A percentile compares a stretch with the other conserved stretches of the same genome.
These are phyloP conservation scores for Pinus tabuliformis DNA, from an alignment of 75 land plant genomes.

Conservation along the genomic window DNA sequence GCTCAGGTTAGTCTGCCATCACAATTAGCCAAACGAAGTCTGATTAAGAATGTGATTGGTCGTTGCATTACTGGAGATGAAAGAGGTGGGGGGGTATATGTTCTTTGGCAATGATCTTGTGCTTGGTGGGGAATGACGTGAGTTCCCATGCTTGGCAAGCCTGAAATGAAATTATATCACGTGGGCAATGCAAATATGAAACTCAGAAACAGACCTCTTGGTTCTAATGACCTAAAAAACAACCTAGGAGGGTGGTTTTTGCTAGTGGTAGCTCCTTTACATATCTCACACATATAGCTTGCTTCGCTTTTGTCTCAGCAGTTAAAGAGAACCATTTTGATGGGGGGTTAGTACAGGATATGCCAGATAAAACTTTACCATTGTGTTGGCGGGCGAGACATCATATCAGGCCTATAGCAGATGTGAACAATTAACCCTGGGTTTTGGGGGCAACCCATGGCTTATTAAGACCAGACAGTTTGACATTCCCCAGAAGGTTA, in stretches of 20 bases:
- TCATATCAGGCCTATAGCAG: slow-evolving; percentile 37
- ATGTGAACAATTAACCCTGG: slow-evolving; percentile 57
- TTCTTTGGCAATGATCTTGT: slow-evolving; percentile 75
- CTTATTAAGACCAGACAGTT: slow-evolving; percentile 27
- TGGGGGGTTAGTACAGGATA: slow-evolving; percentile 28
- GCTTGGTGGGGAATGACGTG: slow-evolving; percentile 71
- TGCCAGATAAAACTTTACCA: slow-evolving; percentile 57
- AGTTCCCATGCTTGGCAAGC: slow-evolving; percentile 50
- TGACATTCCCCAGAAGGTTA: slow-evolving; percentile 67
- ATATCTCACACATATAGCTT: slow-evolving; percentile 55
- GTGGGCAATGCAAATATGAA: slow-evolving; percentile 36
- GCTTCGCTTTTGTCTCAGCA: slow-evolving; percentile 31
- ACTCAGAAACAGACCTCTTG: slow-evolving; percentile 34
- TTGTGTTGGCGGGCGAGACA: slow-evolving; percentile 55
- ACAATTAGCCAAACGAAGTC: slow-evolving; percentile 56
- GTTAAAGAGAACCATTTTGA: slow-evolving; percentile 29
- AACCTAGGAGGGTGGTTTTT: slow-evolving; percentile 32
- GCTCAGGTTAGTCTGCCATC: slow-evolving; percentile 70
- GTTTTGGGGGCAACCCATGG: slow-evolving; percentile 57
- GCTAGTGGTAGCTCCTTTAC: slow-evolving; percentile 82
- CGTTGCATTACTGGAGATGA: slow-evolving; percentile 64
- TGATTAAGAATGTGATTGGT: slow-evolving; percentile 67
- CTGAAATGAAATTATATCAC: slow-evolving; percentile 30
- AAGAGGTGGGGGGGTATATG: slow-evolving; percentile 50
- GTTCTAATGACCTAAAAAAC: neutral